These are phyloP conservation scores for Ajuga chamaepitys DNA, from an alignment of 257 asterid species.

Conservation along the genomic window DNA sequence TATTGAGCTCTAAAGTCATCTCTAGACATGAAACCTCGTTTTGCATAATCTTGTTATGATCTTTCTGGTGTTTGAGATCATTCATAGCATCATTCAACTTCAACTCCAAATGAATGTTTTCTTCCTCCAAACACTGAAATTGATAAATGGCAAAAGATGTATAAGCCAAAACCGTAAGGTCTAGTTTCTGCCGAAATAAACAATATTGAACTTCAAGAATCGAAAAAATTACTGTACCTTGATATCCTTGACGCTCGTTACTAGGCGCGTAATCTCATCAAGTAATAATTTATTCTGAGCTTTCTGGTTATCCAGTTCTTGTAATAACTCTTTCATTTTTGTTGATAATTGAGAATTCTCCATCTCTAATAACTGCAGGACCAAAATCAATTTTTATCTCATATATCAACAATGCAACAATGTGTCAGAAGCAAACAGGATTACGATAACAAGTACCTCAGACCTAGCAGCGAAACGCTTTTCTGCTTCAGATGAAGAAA, in stretches of 20 bases:
- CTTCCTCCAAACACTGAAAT: conserved; percentile 60
- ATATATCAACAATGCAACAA: not conserved
- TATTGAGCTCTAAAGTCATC: conserved; percentile 38
- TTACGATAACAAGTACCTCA: conserved; percentile 46
- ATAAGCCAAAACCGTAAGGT: not conserved
- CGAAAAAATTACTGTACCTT: conserved; percentile 26
- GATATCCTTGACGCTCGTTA: conserved; percentile 23
- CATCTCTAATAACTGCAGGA: conserved; percentile 39
- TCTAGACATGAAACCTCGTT: conserved; percentile 42
- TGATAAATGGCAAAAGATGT: not conserved
- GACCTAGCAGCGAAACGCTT: conserved; percentile 52
- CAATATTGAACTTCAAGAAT: not conserved
- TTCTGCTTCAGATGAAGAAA: conserved; percentile 55
- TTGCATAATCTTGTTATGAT: conserved; percentile 38
- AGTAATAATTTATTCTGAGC: conserved; percentile 31
- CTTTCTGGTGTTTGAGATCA: conserved; percentile 51
- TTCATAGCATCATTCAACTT: conserved; percentile 40
- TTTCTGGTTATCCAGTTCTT: conserved; percentile 38
- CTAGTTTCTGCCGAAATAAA: not conserved
- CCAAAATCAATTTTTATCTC: not conserved
- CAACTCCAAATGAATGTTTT: conserved; percentile 36
- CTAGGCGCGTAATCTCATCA: conserved; percentile 36
- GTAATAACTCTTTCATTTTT: conserved; percentile 28
- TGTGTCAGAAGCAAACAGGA: not conserved
- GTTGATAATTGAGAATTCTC: conserved; percentile 39